phyloP scores from a whole-genome alignment of 2,329 filamentous ascomycete genomes.

The Colletotrichum falcatum region DNA sequence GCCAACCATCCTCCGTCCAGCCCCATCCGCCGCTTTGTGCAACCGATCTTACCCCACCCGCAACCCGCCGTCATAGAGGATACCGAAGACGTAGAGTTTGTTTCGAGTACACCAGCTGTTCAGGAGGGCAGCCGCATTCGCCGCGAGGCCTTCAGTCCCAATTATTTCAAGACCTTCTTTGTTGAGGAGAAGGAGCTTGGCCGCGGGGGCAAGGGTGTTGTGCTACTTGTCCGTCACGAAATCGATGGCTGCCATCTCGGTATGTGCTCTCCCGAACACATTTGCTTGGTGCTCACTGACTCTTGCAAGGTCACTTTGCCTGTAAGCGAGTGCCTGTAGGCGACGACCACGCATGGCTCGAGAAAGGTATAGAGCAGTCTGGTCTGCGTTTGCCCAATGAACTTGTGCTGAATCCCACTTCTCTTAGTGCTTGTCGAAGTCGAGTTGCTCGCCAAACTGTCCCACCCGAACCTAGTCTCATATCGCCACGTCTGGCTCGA shows the following conservation, averaged over 20 bases:
- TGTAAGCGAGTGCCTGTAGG: constrained; percentile 98
- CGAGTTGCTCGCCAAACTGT: constrained; percentile 89
- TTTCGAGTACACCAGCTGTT: constrained; percentile 64
- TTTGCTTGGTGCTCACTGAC: constrained; percentile 27
- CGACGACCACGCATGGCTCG: constrained; percentile 93
- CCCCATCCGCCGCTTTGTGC: constrained; percentile 66
- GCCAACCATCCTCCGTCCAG: constrained; percentile 61
- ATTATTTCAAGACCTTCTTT: constrained; percentile 95
- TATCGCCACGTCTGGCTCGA: constrained; percentile 99
- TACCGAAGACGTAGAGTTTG: constrained; percentile 59
- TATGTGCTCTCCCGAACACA: constrained; percentile 26
- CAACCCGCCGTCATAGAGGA: constrained; percentile 45
- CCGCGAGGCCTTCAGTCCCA: constrained; percentile 86
- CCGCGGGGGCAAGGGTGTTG: constrained; percentile 92
- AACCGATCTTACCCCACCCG: constrained; percentile 54
- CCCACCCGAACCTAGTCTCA: constrained; percentile 94
- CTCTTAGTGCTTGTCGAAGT: constrained; percentile 82
- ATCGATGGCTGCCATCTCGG: constrained; percentile 88
- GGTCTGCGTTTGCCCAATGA: background rate
- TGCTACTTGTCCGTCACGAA: constrained; percentile 91
- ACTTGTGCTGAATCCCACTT: background rate
- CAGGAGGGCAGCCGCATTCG: constrained; percentile 79
- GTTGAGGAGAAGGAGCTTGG: constrained; percentile 89
- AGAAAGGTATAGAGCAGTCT: constrained; percentile 68
- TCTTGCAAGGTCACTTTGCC: constrained; percentile 76